phyloP scores from a whole-genome alignment of 2,329 filamentous ascomycete species.

The Diplodia corticola region DNA sequence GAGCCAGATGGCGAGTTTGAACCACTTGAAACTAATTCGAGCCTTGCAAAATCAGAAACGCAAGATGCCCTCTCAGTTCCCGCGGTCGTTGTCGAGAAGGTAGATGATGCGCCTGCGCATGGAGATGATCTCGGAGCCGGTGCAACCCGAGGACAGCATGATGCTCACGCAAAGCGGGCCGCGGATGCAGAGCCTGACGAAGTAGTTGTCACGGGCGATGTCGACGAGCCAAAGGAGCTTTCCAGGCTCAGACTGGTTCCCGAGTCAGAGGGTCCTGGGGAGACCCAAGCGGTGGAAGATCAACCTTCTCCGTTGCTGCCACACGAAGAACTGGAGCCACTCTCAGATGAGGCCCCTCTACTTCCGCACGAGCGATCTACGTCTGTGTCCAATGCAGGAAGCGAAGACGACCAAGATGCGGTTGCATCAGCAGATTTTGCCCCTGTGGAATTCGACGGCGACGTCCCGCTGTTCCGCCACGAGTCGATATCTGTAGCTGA shows the following conservation, averaged over 20 bases:
- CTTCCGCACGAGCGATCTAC: conserved; percentile 28
- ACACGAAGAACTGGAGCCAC: conserved; percentile 32
- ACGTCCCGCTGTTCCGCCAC: conserved; percentile 39
- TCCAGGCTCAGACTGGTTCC: not conserved
- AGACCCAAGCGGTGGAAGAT: conserved; percentile 27
- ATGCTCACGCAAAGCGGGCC: conserved; percentile 35
- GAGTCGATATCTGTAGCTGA: conserved; percentile 31
- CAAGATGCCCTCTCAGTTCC: conserved; percentile 27
- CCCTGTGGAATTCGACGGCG: conserved; percentile 17
- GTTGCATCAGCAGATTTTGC: conserved; percentile 18
- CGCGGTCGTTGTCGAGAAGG: conserved; percentile 38
- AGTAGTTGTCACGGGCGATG: conserved; percentile 28
- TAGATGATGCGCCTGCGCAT: conserved; percentile 35
- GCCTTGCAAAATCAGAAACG: not conserved
- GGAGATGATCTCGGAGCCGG: conserved; percentile 40
- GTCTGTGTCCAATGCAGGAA: conserved; percentile 9
- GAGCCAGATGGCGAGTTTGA: conserved; percentile 27
- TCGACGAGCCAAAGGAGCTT: not conserved
- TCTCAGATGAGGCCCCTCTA: conserved; percentile 25
- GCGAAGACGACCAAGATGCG: conserved; percentile 31
- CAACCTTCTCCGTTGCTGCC: conserved; percentile 34
- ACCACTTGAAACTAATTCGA: conserved; percentile 6
- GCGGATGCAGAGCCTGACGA: conserved; percentile 40
- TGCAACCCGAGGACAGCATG: conserved; percentile 37
- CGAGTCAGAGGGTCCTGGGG: conserved; percentile 8